Conservation (phyloP, 768 basidiomycete species). For the Rhodotorula babjevae region DNA sequence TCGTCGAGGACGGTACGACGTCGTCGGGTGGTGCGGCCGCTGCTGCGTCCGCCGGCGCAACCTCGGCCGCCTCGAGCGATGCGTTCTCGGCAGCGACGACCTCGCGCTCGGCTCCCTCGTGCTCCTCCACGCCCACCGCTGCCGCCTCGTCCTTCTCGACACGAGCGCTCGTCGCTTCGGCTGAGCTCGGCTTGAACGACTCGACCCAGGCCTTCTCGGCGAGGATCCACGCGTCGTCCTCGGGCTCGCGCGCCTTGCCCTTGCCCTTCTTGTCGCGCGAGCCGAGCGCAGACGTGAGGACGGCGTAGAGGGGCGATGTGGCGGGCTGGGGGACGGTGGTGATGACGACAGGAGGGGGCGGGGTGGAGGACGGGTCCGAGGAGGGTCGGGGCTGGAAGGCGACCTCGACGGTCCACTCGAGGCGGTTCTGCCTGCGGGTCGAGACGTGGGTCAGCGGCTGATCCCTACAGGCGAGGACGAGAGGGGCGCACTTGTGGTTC, state of each 20-base stretch:
- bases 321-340: conserved; percentile 13
- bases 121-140: no score
- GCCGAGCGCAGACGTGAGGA: conserved; percentile 4
- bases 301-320: neutral
- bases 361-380: conserved; percentile 7
- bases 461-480: neutral
- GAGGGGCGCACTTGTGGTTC: conserved; percentile 22
- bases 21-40: neutral
- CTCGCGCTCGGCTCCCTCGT: neutral
- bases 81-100: neutral
- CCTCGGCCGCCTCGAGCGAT: no score
- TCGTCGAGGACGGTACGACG: neutral
- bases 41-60: no score
- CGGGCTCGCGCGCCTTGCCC: conserved; percentile 23
- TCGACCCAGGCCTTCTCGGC: conserved; percentile 23
- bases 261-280: conserved; percentile 30
- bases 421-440: conserved; percentile 14
- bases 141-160: no score
- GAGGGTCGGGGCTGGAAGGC: conserved; percentile 26
- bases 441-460: no score
- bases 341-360: neutral
- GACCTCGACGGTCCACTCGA: conserved; percentile 38
- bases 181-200: neutral
- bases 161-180: neutral
- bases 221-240: conserved; percentile 11